These are phyloP conservation scores for Chlamydomonas urium DNA, from an alignment of 139 green algal genomes.

Conservation along the genomic window DNA sequence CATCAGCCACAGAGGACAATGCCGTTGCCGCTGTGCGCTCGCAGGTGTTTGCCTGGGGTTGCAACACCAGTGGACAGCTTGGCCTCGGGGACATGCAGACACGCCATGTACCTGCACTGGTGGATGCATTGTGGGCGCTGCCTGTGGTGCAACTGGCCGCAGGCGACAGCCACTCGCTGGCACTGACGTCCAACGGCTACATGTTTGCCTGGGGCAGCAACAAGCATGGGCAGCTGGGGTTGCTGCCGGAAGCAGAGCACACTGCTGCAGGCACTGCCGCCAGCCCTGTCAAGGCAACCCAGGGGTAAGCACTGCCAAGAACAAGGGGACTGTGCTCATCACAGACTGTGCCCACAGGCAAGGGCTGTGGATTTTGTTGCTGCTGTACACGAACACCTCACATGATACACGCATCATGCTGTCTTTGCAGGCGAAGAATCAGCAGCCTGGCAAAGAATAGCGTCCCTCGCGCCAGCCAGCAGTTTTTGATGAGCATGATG, in stretches of 20 bases:
- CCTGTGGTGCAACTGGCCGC: slow-evolving; percentile 60
- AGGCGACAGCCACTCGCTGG: slow-evolving; percentile 70
- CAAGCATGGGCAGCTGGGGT: slow-evolving; percentile 76
- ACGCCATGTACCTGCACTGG: slow-evolving; percentile 46
- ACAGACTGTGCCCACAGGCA: too few species aligned
- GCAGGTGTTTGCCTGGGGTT: slow-evolving; percentile 68
- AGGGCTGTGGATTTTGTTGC: too few species aligned
- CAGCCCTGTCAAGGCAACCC: neutral
- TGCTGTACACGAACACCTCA: too few species aligned
- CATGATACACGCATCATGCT: too few species aligned
- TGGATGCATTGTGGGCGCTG: slow-evolving; percentile 9
- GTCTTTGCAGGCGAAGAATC: too few species aligned
- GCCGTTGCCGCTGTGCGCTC: neutral
- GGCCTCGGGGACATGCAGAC: slow-evolving; percentile 54
- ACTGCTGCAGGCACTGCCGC: slow-evolving; percentile 9
- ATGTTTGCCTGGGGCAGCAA: slow-evolving; percentile 88
- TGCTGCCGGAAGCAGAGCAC: slow-evolving; percentile 55
- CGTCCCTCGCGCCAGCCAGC: neutral
- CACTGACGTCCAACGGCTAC: slow-evolving; percentile 75
- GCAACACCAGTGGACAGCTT: slow-evolving; percentile 9
- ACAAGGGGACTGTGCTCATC: too few species aligned
- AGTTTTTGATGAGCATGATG: slow-evolving; percentile 47
- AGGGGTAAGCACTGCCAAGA: too few species aligned
- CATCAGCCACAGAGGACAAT: neutral
- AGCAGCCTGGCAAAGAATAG: too few species aligned